Evolutionary conservation across 345 rosid species (phyloP), one percentile per base, ranked within the genome.

Genomic region (Microcos paniculata): DNA sequence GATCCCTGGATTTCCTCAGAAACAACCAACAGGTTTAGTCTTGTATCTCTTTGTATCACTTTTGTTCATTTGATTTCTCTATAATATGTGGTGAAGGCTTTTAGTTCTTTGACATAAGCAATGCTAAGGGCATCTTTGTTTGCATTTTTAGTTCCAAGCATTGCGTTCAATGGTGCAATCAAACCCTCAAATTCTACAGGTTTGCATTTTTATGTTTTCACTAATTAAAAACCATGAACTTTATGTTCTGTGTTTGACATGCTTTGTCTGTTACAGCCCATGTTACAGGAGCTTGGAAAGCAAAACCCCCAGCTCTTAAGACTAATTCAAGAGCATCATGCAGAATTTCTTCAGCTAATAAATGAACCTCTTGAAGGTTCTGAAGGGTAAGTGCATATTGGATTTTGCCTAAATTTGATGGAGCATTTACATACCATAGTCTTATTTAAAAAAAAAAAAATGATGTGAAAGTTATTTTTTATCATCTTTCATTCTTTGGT

Each of bases 271-370:
- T 80, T 78, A 62, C 88, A 96, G 99, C 99, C 98, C 49, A 92
- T 96, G 98, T 98, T 96, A 81, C 99, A 92, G 81, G 99, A 96
- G 82, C 98, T 96, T 76, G 98, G 99, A 72, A 96, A 93, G 85
- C 99, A 96, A 74, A 96, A 96, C 58, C 99, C 99, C 35, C 96
- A 94, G 77, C 95, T 96, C 66, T 84, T 94, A 68, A 87, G 97
- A 87, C 74, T 89, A 76, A 94, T 96, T 74, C 95, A 96, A 81
- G 98, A 96, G 85, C 96, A 94, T 81, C 91, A 92, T 33, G 85
- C 92, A 24, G 99, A 96, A 85, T 96, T 96, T 82, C 95, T 96
- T 82, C 98, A 87, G 83, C 64, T 93, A 84, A 88, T 96, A 84
- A 96, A 94, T 79, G 99, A 96, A 81, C 99, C 98, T 10, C 81